Conservation (phyloP, 2,329 filamentous ascomycete genomes). For the Microdochium bolleyi region DNA sequence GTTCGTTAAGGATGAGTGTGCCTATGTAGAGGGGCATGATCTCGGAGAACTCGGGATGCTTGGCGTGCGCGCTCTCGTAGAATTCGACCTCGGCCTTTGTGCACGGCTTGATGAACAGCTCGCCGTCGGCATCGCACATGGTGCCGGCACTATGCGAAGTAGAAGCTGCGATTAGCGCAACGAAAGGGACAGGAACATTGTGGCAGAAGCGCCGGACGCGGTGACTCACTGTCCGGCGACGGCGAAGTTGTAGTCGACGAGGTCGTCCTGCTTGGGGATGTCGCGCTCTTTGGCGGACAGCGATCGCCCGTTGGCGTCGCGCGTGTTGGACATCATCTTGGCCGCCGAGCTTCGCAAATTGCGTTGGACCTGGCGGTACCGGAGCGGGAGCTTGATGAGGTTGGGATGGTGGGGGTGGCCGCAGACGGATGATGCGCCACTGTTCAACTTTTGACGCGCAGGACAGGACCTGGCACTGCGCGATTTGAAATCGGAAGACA, state of each 20-base stretch:
- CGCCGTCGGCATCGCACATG: slow-evolving; percentile 73
- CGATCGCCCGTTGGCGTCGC: slow-evolving; percentile 18
- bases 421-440: not conserved
- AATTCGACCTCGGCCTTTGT: slow-evolving; percentile 80
- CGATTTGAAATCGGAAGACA: not conserved
- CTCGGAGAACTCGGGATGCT: slow-evolving; percentile 65
- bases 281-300: slow-evolving; percentile 14
- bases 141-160: slow-evolving; percentile 69
- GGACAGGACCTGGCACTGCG: not conserved
- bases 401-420: not conserved
- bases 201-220: not conserved
- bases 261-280: slow-evolving; percentile 50
- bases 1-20: slow-evolving; percentile 60
- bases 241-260: slow-evolving; percentile 64
- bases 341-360: slow-evolving; percentile 7
- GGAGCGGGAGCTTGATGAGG: not conserved
- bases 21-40: slow-evolving; percentile 85
- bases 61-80: slow-evolving; percentile 63
- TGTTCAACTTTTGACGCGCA: not conserved
- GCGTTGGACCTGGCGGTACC: not conserved
- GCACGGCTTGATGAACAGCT: slow-evolving; percentile 91
- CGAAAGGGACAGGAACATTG: not conserved
- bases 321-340: slow-evolving; percentile 8
- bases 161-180: not conserved
- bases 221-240: slow-evolving; percentile 75